A percentile compares a stretch with the other conserved stretches of the same genome.
Evolutionary conservation across 768 basidiomycete species (phyloP).

Genomic region (Tremella mesenterica): DNA sequence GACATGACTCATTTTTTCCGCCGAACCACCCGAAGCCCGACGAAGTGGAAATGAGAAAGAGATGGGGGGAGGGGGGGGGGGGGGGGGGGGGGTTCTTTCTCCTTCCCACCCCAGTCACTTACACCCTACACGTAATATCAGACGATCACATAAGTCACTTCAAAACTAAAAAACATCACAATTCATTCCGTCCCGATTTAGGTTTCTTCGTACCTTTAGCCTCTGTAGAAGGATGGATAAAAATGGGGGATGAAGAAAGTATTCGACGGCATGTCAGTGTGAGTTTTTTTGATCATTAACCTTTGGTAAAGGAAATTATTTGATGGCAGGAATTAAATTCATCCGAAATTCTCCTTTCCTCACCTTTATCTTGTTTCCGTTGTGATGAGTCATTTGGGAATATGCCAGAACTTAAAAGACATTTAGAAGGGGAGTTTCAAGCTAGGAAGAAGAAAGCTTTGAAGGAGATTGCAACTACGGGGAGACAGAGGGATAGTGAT

Average conservation of each 20-base stretch:
- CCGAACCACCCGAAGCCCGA: no score
- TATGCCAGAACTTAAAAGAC: conserved; percentile 65
- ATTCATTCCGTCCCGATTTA: conserved; percentile 73
- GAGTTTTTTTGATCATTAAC: background rate
- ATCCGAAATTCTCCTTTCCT: conserved; percentile 58
- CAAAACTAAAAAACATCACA: conserved; percentile 85
- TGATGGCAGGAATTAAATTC: conserved; percentile 8
- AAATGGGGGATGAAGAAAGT: conserved; percentile 13
- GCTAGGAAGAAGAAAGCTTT: conserved; percentile 40
- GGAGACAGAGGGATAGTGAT: conserved; percentile 23
- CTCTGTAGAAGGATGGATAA: conserved; percentile 64
- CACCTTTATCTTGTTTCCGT: conserved; percentile 59
- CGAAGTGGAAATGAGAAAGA: no score
- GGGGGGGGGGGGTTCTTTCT: background rate
- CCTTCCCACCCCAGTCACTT: conserved; percentile 23
- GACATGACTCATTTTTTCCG: no score
- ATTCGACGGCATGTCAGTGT: conserved; percentile 20
- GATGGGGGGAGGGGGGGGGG: background rate
- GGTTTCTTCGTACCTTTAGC: conserved; percentile 74
- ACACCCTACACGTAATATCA: conserved; percentile 74
- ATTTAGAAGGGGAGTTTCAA: conserved; percentile 68
- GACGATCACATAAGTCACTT: conserved; percentile 64
- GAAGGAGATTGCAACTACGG: conserved; percentile 13
- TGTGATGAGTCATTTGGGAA: conserved; percentile 60
- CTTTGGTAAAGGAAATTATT: conserved; percentile 21